Base-by-base conservation (phyloP, 108 stramenopile genomes). In the Asterionellopsis glacialis region DNA sequence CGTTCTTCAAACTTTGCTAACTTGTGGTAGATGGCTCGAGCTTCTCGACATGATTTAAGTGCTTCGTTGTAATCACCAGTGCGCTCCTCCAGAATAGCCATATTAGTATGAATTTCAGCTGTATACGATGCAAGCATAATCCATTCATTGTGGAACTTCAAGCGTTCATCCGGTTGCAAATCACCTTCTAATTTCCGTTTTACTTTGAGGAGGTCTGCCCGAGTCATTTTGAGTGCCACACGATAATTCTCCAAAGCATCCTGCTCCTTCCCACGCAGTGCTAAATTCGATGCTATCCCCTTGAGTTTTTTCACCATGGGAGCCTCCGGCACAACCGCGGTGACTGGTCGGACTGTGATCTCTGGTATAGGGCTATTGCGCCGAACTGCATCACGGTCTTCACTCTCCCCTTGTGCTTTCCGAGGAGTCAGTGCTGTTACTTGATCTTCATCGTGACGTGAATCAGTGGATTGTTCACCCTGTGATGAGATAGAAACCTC, bases 51-150 rank as follows among this genome's bases (percentile, higher is more conserved):
- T 40, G 47, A 53, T 7, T 28, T 10, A 12, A 67, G 56, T 26
- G 69, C 69, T 26, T 55, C 11, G 15, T 64, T 47, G 56, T 70
- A 70, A 23, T 59, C 61, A 22, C 69, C 75, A 1, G 42, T 42
- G 40, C 75, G 69, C 25, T 76, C 69, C 45, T 55, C 62, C 9
- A 76, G 43, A 40, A 61, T 63, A 33, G 75, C 69, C 61, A 76
- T 70, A 24, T 28, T 49, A 16, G 61, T 67, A 21, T 59, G 59
- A 15, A 70, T 56, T 51, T 70, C 69, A 26, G 67, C 69, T 33
- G 70, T 63, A 19, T 51, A 49, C 41, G 50, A 40, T 13, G 69
- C 61, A 5, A 63, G 55, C 12, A 61, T 57, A 16, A 53, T 40
- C 69, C 75, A 76, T 49, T 70, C 69, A 15, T 67, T 41, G 51